Base-by-base conservation (phyloP, 106 monocot species). In the Dendrobium nobile region DNA sequence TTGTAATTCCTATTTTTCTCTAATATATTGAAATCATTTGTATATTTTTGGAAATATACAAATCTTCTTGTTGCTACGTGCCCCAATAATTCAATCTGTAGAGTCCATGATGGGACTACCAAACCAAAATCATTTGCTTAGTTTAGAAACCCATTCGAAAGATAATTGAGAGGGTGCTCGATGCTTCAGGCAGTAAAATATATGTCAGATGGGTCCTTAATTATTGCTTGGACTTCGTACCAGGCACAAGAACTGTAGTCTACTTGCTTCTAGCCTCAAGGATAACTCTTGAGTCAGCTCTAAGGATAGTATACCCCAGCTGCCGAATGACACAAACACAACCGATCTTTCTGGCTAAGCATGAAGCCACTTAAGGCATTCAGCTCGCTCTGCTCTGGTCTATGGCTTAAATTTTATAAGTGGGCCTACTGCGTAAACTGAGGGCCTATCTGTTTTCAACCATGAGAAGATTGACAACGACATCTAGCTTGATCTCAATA, bases 101-200 rank as follows among this genome's bases (percentile, higher is more conserved):
- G 93, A 8, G 84, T 87, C 93, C 90, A 93, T 2, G 77, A 80
- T 19, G 84, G 72, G 8, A 90, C 85, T 61, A 85, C 78, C 47
- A 87, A 42, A 9, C 93, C 90, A 13, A n/a, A 1, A 28, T 41
- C 77, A 18, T 54, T 48, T 3, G 68, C 84, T 28, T 82, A 28
- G 7, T 75, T 24, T 15, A 76, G 3, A 75, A 88, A 88, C 20
- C 84, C 87, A 15, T 79, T 77, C 5, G 84, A 84, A 20, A 85
- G 42, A 28, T 45, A 80, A 0, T 1, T 5, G 0, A 79, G 15
- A 2, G 87, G 84, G 56, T 84, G 79, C 3, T 42, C 73, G 0
- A 27, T 8, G 41, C 77, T 68, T 15, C 24, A 18, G 7, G 9
- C 54, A 8, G 9, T 65, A 47, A 87, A 78, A 26, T 75, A 87